Base-by-base conservation (phyloP, 306 rosid genomes). In the Castanea mollissima region DNA sequence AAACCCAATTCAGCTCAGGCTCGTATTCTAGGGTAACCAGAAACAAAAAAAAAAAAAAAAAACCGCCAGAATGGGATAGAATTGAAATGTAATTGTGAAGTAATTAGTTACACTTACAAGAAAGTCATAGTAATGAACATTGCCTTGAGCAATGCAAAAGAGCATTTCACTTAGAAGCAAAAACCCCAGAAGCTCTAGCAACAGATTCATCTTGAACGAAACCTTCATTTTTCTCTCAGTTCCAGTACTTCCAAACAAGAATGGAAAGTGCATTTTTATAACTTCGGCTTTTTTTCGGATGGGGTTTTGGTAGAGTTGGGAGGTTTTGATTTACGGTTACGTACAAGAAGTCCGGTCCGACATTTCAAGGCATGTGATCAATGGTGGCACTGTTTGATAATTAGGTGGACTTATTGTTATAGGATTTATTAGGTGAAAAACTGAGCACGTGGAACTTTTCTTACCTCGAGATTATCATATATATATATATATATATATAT, bases 71-170 rank as follows among this genome's bases (percentile, higher is more conserved):
- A 49, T 49, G 12, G 46, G 11, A 41, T 41, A 41, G 46, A 41
- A 41, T 2, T 41, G 46, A 41, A 10, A 46, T 3, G 5, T 2
- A 9, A 34, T 12, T 5, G 8, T 69, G 32, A 20, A 18, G 19
- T 11, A 16, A 44, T 3, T 27, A 8, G 13, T 6, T 3, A 46
- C 6, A 72, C 76, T 73, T 52, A 73, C 76, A 73, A 73, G 64
- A 16, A 73, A 73, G 64, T 73, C 76, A 20, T 73, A 54, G 63
- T 52, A 73, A 54, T 54, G 76, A 11, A 32, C 71, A 21, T 65
- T 65, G 49, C 32, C 18, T 18, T 15, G 70, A 18, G 70, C 70
- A 20, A 18, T 64, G 46, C 46, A 64, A 31, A 31, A 20, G 4
- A 60, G 55, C 38, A 65, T 32, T 32, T 32, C 21, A 65, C 71